Conservation (phyloP, 164 flowering plant genomes). For the Nymphaea colorata region DNA sequence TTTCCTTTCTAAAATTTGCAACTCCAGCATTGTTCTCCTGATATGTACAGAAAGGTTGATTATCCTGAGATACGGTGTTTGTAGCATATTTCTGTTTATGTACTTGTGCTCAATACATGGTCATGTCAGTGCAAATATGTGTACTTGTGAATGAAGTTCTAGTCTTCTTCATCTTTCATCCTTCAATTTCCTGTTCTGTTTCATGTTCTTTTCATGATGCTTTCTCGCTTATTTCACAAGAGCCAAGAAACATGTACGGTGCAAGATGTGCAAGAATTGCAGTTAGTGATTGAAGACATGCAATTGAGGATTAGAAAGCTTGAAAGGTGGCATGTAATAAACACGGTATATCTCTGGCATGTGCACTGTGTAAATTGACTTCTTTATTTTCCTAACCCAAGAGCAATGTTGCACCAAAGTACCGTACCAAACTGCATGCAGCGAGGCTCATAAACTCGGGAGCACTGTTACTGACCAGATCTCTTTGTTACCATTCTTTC, state of each 20-base stretch:
- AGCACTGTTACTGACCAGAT: background rate
- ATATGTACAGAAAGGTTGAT: too few relatives aligned
- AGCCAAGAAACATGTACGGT: background rate
- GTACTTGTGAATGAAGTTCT: background rate
- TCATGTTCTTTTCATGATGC: background rate
- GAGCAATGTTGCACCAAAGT: background rate
- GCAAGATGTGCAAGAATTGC: slow-evolving; percentile 13
- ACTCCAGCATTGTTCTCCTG: too few relatives aligned
- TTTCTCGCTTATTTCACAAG: background rate
- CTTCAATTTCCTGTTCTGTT: background rate
- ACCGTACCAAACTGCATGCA: background rate
- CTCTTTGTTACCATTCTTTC: background rate
- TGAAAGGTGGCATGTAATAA: slow-evolving; percentile 83
- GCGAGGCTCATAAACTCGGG: background rate
- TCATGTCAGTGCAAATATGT: background rate
- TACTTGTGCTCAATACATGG: background rate
- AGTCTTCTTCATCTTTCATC: background rate
- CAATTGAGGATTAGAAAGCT: slow-evolving; percentile 76
- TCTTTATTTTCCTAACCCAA: background rate
- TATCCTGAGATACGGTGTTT: too few relatives aligned
- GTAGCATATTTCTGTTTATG: background rate
- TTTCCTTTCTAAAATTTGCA: too few relatives aligned
- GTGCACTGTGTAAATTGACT: background rate
- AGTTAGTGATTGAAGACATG: slow-evolving; percentile 71
- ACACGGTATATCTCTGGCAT: slow-evolving; percentile 42